Evolutionary conservation across 106 monocot genomes (phyloP).

Genomic region (Apostasia shenzhenica): DNA sequence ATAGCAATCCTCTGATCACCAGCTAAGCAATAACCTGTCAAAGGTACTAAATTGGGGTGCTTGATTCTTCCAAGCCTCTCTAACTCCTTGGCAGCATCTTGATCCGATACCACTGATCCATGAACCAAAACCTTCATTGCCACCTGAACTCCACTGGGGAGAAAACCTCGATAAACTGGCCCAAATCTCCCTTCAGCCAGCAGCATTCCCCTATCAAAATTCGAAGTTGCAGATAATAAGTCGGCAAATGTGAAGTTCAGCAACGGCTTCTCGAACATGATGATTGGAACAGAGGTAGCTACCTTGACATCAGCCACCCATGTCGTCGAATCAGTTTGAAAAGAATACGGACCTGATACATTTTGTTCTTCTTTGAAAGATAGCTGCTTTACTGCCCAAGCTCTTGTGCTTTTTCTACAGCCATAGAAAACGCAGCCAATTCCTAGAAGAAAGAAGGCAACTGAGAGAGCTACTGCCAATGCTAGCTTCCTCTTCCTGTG

Average conservation of each 20-base stretch:
- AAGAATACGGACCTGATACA: conserved; percentile 61
- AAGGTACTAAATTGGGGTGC: conserved; percentile 78
- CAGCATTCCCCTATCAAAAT: conserved; percentile 66
- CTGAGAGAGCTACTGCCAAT: conserved; percentile 38
- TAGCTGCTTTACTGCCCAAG: conserved; percentile 41
- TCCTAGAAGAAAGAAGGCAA: conserved; percentile 27
- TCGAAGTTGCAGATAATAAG: conserved; percentile 54
- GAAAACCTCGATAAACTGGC: conserved; percentile 65
- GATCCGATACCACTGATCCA: conserved; percentile 31
- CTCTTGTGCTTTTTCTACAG: conserved; percentile 23
- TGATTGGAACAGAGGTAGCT: conserved; percentile 66
- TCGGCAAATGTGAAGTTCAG: conserved; percentile 75
- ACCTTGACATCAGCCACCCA: conserved; percentile 78
- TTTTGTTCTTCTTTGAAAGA: conserved; percentile 42
- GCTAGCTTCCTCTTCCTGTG: conserved; percentile 30
- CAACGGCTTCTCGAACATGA: conserved; percentile 90
- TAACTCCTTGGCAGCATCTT: conserved; percentile 58
- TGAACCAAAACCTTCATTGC: conserved; percentile 69
- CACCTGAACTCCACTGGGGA: conserved; percentile 58
- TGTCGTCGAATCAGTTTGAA: conserved; percentile 61
- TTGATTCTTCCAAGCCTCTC: conserved; percentile 73
- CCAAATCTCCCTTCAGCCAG: conserved; percentile 73
- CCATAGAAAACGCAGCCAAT: conserved; percentile 30
- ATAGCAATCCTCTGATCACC: conserved; percentile 78
- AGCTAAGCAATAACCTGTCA: conserved; percentile 77